A percentile compares a stretch with the other conserved stretches of the same genome.
phyloP scores from a whole-genome alignment of 2,329 filamentous ascomycete species.

The Lachnellula subtilissima region DNA sequence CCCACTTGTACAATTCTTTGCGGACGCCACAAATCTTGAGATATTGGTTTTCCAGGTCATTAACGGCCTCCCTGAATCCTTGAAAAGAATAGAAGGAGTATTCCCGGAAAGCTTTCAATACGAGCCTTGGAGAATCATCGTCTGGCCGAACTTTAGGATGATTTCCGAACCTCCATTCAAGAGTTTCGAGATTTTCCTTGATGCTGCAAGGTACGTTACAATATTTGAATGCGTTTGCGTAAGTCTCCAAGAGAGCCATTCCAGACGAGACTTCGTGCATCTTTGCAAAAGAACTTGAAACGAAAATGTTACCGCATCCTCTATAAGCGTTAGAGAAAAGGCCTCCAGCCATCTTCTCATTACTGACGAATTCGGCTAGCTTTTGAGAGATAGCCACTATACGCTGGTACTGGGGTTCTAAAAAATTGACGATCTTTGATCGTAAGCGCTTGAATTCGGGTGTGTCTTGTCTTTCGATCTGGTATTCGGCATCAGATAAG shows the following conservation, averaged over 20 bases:
- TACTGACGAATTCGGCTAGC: background rate
- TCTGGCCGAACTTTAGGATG: no score
- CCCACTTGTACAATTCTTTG: background rate
- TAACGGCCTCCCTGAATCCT: background rate
- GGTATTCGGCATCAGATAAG: background rate
- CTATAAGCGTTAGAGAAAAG: background rate
- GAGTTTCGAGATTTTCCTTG: background rate
- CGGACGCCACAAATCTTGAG: background rate
- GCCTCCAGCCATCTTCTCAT: background rate
- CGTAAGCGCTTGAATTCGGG: background rate
- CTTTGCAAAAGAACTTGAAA: background rate
- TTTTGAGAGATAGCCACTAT: background rate
- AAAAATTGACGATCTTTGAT: background rate
- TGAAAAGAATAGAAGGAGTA: background rate
- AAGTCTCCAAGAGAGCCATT: background rate
- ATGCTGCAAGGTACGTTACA: background rate
- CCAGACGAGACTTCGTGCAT: background rate
- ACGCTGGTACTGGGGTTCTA: background rate
- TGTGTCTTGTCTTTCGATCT: background rate
- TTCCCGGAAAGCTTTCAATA: no score
- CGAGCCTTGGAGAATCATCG: no score
- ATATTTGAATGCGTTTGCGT: background rate
- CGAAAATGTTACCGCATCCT: background rate
- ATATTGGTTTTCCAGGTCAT: background rate
- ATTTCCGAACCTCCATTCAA: no score